A percentile compares a stretch with the other conserved stretches of the same genome.
Conservation (phyloP, 2,329 filamentous ascomycete genomes). For the Fusarium nurragi region DNA sequence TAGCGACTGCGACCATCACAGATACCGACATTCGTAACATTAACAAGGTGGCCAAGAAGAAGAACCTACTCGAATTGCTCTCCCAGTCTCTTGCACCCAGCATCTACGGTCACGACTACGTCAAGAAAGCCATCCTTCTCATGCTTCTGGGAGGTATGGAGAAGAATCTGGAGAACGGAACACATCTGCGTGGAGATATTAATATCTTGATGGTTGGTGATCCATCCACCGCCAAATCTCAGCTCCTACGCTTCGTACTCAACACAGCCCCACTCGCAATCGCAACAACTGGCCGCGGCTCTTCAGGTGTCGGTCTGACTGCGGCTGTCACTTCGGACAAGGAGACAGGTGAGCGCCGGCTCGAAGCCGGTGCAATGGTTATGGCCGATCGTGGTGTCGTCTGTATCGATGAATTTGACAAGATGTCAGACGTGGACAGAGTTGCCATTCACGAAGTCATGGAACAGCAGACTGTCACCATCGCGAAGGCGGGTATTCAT, state of each 20-base stretch:
- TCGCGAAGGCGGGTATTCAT: conserved; percentile 98
- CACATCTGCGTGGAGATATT: conserved; percentile 97
- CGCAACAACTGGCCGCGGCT: conserved; percentile 94
- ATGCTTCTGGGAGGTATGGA: conserved; percentile 97
- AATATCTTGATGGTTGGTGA: conserved; percentile 99
- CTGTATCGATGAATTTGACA: conserved; percentile 99
- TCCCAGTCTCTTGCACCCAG: conserved; percentile 95
- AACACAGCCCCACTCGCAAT: conserved; percentile 97
- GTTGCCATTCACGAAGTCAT: conserved; percentile 99
- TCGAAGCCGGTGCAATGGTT: conserved; percentile 99
- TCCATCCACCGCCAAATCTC: conserved; percentile 98
- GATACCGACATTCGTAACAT: conserved; percentile 98
- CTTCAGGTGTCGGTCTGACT: conserved; percentile 96
- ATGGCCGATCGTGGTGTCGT: conserved; percentile 96
- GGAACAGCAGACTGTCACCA: conserved; percentile 99
- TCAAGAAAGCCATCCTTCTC: conserved; percentile 96
- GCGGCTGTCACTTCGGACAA: conserved; percentile 97
- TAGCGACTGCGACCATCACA: conserved; percentile 90
- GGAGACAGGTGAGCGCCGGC: conserved; percentile 91
- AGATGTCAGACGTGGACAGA: conserved; percentile 98
- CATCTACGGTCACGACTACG: conserved; percentile 96
- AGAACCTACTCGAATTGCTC: conserved; percentile 89
- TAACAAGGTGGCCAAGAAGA: conserved; percentile 96
- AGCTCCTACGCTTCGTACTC: conserved; percentile 93
- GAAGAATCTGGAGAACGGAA: conserved; percentile 98